These are phyloP conservation scores for Cyclotella kingstonii DNA, from an alignment of 108 stramenopile species.

Conservation along the genomic window DNA sequence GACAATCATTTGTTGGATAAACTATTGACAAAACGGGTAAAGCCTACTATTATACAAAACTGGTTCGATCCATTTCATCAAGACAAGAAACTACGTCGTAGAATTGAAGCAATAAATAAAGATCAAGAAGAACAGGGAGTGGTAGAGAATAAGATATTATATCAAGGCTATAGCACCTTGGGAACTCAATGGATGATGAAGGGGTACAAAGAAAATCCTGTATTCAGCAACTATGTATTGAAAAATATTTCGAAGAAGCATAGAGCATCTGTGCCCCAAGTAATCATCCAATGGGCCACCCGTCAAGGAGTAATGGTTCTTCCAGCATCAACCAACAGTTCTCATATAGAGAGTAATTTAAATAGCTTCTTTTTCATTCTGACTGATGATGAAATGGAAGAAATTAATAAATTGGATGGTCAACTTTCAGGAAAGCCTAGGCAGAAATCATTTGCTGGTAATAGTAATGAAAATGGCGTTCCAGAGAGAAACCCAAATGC, in stretches of 20 bases:
- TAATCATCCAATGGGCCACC: conserved; percentile 60
- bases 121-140: conserved; percentile 14
- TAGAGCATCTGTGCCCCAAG: conserved; percentile 43
- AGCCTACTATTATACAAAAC: conserved; percentile 54
- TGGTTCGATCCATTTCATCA: conserved; percentile 68
- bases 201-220: conserved; percentile 48
- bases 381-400: conserved; percentile 38
- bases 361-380: conserved; percentile 42
- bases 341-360: conserved; percentile 44
- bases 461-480: conserved; percentile 8
- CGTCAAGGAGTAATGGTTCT: conserved; percentile 52
- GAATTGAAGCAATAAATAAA: conserved; percentile 23
- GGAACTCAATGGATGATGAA: conserved; percentile 52
- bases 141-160: conserved; percentile 36
- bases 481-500: conserved; percentile 12
- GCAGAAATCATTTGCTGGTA: background rate
- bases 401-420: conserved; percentile 50
- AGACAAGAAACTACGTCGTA: conserved; percentile 26
- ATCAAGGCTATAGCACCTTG: conserved; percentile 53
- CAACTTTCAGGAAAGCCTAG: conserved; percentile 23
- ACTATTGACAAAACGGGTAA: conserved; percentile 37
- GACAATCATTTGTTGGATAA: conserved; percentile 37
- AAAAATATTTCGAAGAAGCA: conserved; percentile 38
- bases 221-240: conserved; percentile 38
- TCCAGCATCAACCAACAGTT: conserved; percentile 47